Base-by-base conservation (phyloP, 31 red algal species). In the Bonnemaisonia californica region DNA sequence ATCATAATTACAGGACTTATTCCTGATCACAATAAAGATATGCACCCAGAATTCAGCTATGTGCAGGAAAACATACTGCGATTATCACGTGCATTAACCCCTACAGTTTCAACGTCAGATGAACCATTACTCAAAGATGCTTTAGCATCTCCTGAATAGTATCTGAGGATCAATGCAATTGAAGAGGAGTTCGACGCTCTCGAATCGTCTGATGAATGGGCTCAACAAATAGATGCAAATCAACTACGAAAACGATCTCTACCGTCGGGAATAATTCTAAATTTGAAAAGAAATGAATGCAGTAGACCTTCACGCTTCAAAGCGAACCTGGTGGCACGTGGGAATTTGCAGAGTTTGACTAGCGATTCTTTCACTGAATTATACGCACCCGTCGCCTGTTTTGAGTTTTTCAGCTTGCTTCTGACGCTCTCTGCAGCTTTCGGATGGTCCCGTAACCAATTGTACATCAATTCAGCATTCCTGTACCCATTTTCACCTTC, bases 151-250 rank as follows among this genome's bases (percentile, higher is more conserved):
- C 35, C 58, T 9, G 77, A 81, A 55, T 57, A 8, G 58, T 31
- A 68, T 1, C 45, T 54, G 19, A 67, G 77, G 77, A 55, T 45
- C 35, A 68, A 67, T 66, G 61, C 77, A 32, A 81, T 81, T 4
- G 3, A 81, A 21, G 77, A 81, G 33, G 61, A 81, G 35, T 81
- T 68, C 13, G 12, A 2, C 45, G 54, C 28, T 13, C 1, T 81
- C 3, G 21, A 66, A 9, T 22, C 39, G 8, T 54, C 45, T 54
- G 1, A 42, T 24, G 0, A 36, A 7, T 75, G 39, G 71, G n/a
- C n/a, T n/a, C n/a, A n/a, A n/a, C n/a, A 75, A 22, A 45, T 0
- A 8, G 18, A 42, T 8, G 19, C 45, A 45, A 8, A 22, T 42
- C 71, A 40, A 5, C 16, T 18, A 21, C 51, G 13, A n/a, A 22